Conservation (phyloP, 495 filamentous ascomycete species). For the Daldinia decipiens region DNA sequence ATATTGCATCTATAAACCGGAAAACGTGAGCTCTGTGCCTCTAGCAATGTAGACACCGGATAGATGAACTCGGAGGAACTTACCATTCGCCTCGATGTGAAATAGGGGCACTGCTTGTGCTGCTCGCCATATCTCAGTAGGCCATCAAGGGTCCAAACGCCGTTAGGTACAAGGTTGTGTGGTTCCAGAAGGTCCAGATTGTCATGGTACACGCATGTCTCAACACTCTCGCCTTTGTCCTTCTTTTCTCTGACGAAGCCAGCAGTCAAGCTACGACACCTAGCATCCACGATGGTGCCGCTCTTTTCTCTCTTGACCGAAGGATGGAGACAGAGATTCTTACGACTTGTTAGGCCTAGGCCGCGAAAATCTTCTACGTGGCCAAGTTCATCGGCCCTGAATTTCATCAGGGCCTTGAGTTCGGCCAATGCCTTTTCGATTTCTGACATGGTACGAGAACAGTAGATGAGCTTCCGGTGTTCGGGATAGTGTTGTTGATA, state of each 20-base stretch:
- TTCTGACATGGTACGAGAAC: slow-evolving; percentile 95
- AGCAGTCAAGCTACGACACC: slow-evolving; percentile 93
- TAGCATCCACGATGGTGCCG: slow-evolving; percentile 89
- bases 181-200: slow-evolving; percentile 96
- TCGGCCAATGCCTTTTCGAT: slow-evolving; percentile 97
- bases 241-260: slow-evolving; percentile 98
- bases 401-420: slow-evolving; percentile 92
- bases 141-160: slow-evolving; percentile 95
- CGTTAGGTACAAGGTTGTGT: slow-evolving; percentile 90
- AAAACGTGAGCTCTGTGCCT: slow-evolving; percentile 22
- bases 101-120: slow-evolving; percentile 97
- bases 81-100: slow-evolving; percentile 94
- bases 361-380: slow-evolving; percentile 91
- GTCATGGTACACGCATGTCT: slow-evolving; percentile 95
- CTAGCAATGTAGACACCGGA: background rate
- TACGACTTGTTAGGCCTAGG: slow-evolving; percentile 91
- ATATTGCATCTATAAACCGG: slow-evolving; percentile 80
- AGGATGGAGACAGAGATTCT: slow-evolving; percentile 96
- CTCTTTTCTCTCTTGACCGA: slow-evolving; percentile 96
- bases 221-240: slow-evolving; percentile 90
- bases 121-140: slow-evolving; percentile 88
- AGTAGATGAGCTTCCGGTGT: slow-evolving; percentile 96
- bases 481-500: slow-evolving; percentile 93
- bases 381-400: slow-evolving; percentile 85
- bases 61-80: slow-evolving; percentile 28